Evolutionary conservation across 495 filamentous ascomycete species (phyloP).

Genomic region (Lentithecium fluviatile): DNA sequence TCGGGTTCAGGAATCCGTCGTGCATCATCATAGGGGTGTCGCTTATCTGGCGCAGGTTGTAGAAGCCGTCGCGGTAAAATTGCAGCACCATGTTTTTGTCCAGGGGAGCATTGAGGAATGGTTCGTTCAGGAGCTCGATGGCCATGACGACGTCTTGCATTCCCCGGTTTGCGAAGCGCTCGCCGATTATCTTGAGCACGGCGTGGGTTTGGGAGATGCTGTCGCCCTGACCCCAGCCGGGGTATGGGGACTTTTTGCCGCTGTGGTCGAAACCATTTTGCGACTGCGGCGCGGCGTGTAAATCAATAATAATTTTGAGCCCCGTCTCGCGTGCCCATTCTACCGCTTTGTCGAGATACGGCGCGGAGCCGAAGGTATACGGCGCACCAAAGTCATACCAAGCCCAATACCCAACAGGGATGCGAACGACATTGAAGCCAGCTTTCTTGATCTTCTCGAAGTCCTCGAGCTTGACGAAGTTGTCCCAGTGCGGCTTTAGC

Average conservation of each 20-base stretch:
- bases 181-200: slow-evolving; percentile 56
- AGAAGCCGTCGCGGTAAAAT: slow-evolving; percentile 65
- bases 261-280: slow-evolving; percentile 48
- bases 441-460: slow-evolving; percentile 47
- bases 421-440: slow-evolving; percentile 52
- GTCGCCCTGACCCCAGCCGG: slow-evolving; percentile 57
- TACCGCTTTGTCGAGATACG: slow-evolving; percentile 49
- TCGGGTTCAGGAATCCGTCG: slow-evolving; percentile 59
- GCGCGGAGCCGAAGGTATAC: slow-evolving; percentile 49
- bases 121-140: slow-evolving; percentile 76
- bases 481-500: slow-evolving; percentile 64
- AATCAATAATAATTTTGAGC: slow-evolving; percentile 51
- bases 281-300: slow-evolving; percentile 47
- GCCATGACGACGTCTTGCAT: slow-evolving; percentile 65
- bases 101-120: slow-evolving; percentile 51
- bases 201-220: slow-evolving; percentile 57
- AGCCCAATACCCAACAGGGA: slow-evolving; percentile 54
- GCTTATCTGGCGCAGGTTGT: slow-evolving; percentile 52
- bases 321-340: slow-evolving; percentile 47
- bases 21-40: slow-evolving; percentile 60
- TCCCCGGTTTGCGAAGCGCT: slow-evolving; percentile 52
- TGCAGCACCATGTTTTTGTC: slow-evolving; percentile 51
- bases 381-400: slow-evolving; percentile 47
- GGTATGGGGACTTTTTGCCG: slow-evolving; percentile 35
- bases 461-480: slow-evolving; percentile 40